phyloP scores from a whole-genome alignment of 768 basidiomycete species.

The Kwoniella heveanensis region DNA sequence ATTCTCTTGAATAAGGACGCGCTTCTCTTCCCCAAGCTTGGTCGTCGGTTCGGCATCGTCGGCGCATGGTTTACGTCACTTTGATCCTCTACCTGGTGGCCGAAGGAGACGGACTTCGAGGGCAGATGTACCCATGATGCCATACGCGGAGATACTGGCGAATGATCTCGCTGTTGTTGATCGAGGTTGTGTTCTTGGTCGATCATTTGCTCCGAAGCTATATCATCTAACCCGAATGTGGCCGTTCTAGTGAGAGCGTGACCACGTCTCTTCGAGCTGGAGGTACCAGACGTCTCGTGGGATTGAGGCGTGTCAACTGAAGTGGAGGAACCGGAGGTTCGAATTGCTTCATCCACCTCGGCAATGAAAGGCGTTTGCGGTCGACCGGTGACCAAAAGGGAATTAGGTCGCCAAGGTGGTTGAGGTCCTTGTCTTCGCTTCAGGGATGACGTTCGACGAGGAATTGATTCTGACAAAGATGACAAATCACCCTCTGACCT shows the following conservation, averaged over 20 bases:
- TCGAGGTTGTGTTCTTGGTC: conserved; percentile 11
- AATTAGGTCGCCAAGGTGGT: conserved; percentile 23
- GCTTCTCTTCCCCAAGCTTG: conserved; percentile 4
- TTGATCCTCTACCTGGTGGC: not conserved
- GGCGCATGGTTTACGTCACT: not conserved
- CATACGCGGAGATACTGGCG: not conserved
- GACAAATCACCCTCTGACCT: conserved; percentile 8
- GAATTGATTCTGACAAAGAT: not conserved
- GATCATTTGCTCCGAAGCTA: conserved; percentile 9
- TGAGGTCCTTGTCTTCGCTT: conserved; percentile 6
- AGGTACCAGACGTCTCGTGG: not conserved
- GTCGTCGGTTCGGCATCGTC: not conserved
- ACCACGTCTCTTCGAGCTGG: not conserved
- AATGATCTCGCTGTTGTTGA: not conserved
- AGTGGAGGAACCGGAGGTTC: conserved; percentile 6
- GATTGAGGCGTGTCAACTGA: conserved; percentile 11
- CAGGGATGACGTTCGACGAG: conserved; percentile 1
- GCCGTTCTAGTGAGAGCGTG: conserved; percentile 16
- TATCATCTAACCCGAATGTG: conserved; percentile 16
- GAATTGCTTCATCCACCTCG: conserved; percentile 1
- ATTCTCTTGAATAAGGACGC: conserved; percentile 2
- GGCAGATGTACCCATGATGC: not conserved
- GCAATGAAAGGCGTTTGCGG: conserved; percentile 3
- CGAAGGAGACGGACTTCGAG: not conserved
- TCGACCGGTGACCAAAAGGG: not conserved